Evolutionary conservation across 116 monocot species (phyloP).

Genomic region (Thalassia testudinum): DNA sequence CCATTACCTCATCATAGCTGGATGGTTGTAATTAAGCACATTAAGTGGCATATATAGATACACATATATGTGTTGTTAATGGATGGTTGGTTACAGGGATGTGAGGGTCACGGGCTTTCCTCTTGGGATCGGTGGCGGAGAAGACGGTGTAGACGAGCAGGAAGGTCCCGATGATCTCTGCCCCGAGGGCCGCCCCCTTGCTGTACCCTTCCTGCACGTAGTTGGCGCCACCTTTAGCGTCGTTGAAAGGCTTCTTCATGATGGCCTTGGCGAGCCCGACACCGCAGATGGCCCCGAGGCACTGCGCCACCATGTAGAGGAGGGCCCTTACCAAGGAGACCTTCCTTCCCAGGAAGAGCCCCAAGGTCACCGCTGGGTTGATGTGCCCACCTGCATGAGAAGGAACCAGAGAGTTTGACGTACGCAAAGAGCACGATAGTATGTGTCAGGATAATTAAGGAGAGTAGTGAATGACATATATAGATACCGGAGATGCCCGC

Average conservation of each 20-base stretch:
- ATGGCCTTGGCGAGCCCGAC: constrained; percentile 19
- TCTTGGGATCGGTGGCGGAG: constrained; percentile 65
- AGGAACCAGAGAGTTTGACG: background rate
- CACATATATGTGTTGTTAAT: no score
- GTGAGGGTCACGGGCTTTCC: constrained; percentile 60
- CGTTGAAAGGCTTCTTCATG: constrained; percentile 16
- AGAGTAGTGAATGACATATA: constrained; percentile 5
- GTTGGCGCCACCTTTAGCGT: constrained; percentile 33
- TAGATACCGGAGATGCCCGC: constrained; percentile 74
- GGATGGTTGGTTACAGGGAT: constrained; percentile 60
- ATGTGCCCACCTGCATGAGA: constrained; percentile 16
- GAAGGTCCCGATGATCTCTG: constrained; percentile 61
- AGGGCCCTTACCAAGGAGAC: constrained; percentile 19
- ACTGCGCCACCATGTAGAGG: constrained; percentile 24
- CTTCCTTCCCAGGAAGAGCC: constrained; percentile 24
- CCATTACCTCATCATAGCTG: no score
- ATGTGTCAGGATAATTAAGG: background rate
- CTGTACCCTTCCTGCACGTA: constrained; percentile 28
- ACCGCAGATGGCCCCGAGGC: constrained; percentile 23
- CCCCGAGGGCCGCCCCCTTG: constrained; percentile 37
- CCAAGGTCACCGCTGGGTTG: constrained; percentile 25
- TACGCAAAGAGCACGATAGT: background rate
- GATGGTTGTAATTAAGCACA: no score
- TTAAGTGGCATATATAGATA: no score
- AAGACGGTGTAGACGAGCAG: constrained; percentile 69